Evolutionary conservation across 2,329 filamentous ascomycete species (phyloP).

Genomic region (Phialophora expanda): DNA sequence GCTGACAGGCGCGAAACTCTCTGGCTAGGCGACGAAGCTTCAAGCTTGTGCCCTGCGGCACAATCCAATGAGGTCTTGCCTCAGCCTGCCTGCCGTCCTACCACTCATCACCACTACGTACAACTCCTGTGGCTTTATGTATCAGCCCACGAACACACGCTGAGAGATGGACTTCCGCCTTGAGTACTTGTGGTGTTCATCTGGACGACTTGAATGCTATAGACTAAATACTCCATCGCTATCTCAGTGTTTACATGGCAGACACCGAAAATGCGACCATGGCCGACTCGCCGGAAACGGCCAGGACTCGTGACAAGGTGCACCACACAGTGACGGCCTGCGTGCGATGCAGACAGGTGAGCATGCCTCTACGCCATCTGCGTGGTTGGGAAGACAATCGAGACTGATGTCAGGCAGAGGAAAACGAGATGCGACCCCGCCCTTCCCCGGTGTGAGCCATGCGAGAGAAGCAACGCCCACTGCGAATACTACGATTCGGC

Average conservation of each 20-base stretch:
- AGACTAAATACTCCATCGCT: background rate
- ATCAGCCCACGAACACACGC: conserved; percentile 12
- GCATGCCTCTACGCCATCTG: background rate
- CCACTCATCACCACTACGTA: conserved; percentile 9
- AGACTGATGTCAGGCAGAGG: conserved; percentile 62
- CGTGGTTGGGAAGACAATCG: background rate
- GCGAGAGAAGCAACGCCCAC: conserved; percentile 84
- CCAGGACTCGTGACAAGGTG: conserved; percentile 30
- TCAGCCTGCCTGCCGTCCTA: conserved; percentile 14
- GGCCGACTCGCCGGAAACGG: conserved; percentile 32
- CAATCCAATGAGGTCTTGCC: conserved; percentile 18
- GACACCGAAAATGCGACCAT: conserved; percentile 32
- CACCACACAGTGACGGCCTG: conserved; percentile 56
- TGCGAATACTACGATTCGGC: conserved; percentile 96
- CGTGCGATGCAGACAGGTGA: conserved; percentile 57
- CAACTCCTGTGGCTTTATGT: conserved; percentile 9
- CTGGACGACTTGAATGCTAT: background rate
- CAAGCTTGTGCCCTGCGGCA: background rate
- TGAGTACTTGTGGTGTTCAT: background rate
- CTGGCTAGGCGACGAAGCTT: conserved; percentile 13
- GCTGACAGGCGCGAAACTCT: conserved; percentile 17
- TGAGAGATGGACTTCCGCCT: conserved; percentile 21
- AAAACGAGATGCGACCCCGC: conserved; percentile 96
- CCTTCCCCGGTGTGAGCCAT: conserved; percentile 87
- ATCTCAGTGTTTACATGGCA: conserved; percentile 24